These are phyloP conservation scores for Rubia peregrina DNA, from an alignment of 305 asterid species.

Conservation along the genomic window DNA sequence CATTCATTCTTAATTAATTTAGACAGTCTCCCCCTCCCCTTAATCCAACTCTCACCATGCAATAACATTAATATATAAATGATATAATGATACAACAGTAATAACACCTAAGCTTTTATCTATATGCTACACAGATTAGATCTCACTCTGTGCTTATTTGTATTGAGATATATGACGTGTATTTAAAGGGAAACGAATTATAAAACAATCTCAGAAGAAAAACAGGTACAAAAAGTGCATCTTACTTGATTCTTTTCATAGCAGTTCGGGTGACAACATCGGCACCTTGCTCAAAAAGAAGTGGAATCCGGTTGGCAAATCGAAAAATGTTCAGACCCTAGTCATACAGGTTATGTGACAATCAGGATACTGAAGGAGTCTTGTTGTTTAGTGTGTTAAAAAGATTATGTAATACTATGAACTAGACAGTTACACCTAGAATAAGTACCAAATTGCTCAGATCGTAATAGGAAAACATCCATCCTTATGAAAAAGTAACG, in stretches of 20 bases:
- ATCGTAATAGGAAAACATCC: background rate
- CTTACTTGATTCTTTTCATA: slow-evolving; percentile 80
- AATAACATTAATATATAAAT: background rate
- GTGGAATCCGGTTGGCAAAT: slow-evolving; percentile 94
- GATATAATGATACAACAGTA: background rate
- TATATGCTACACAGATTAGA: background rate
- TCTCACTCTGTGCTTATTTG: background rate
- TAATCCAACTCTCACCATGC: background rate
- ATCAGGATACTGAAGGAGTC: slow-evolving; percentile 7
- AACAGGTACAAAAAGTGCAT: slow-evolving; percentile 4
- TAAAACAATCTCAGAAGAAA: background rate
- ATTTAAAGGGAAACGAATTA: background rate
- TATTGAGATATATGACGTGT: background rate
- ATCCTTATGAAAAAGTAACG: background rate
- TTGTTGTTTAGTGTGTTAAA: background rate
- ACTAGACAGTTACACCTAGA: background rate
- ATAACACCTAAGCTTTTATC: background rate
- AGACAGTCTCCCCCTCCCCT: background rate
- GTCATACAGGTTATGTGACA: slow-evolving; percentile 16
- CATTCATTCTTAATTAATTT: background rate
- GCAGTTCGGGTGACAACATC: slow-evolving; percentile 96
- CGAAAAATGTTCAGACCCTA: slow-evolving; percentile 90
- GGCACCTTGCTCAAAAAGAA: slow-evolving; percentile 95
- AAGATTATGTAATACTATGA: background rate
- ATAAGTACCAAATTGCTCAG: background rate